A percentile compares a stretch with the other conserved stretches of the same genome.
Conservation (phyloP, 305 asterid species). For the Petunia hybrid region DNA sequence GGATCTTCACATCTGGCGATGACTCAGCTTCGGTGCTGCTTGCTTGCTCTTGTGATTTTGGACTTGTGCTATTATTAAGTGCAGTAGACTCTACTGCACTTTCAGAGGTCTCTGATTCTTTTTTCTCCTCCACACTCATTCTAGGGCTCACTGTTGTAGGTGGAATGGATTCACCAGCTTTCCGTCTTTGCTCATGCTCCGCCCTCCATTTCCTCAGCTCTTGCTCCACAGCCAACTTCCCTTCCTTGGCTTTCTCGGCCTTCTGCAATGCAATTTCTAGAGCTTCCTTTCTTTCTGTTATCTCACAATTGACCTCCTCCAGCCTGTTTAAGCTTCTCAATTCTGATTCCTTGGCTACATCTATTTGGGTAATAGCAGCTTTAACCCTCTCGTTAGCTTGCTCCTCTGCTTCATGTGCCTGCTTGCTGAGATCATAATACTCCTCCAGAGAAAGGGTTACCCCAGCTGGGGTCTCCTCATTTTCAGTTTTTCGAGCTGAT, state of each 20-base stretch:
- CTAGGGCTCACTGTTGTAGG: constrained; percentile 46
- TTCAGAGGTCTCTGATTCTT: constrained; percentile 42
- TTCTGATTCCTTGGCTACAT: constrained; percentile 78
- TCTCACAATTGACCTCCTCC: constrained; percentile 63
- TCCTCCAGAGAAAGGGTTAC: constrained; percentile 75
- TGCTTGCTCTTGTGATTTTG: constrained; percentile 39
- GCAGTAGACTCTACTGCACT: constrained; percentile 44
- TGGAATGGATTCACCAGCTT: constrained; percentile 50
- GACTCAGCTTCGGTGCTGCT: constrained; percentile 58
- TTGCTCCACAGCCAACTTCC: constrained; percentile 73
- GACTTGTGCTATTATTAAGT: constrained; percentile 44
- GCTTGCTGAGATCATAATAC: constrained; percentile 84
- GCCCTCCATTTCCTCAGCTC: constrained; percentile 84
- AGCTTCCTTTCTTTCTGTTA: constrained; percentile 54
- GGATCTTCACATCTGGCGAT: constrained; percentile 49
- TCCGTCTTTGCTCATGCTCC: constrained; percentile 70
- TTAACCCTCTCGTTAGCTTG: constrained; percentile 71
- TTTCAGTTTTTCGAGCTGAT: constrained; percentile 43
- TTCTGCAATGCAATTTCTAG: constrained; percentile 64
- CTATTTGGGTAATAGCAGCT: constrained; percentile 68
- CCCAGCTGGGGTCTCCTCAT: constrained; percentile 55
- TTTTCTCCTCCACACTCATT: constrained; percentile 51
- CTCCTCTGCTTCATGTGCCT: constrained; percentile 89
- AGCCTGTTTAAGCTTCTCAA: constrained; percentile 62
- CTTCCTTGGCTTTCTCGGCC: constrained; percentile 76